phyloP scores from a whole-genome alignment of 495 filamentous ascomycete species.

The Corynascus novoguineensis region DNA sequence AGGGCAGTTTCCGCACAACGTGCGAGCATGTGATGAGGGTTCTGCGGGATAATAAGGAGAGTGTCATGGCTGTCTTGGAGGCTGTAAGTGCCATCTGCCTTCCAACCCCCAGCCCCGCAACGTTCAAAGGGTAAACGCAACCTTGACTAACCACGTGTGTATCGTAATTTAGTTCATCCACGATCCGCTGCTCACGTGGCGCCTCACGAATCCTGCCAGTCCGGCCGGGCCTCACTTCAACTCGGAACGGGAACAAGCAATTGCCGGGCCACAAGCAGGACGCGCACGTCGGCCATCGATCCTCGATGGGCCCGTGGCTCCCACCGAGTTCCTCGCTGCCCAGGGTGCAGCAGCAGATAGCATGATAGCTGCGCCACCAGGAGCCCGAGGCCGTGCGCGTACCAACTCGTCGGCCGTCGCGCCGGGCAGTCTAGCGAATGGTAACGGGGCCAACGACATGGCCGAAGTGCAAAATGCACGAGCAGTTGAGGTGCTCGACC shows the following conservation, averaged over 20 bases:
- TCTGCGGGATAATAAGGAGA: slow-evolving; percentile 92
- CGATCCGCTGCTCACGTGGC: slow-evolving; percentile 95
- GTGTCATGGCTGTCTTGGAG: slow-evolving; percentile 95
- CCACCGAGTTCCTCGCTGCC: slow-evolving; percentile 45
- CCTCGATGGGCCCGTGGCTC: slow-evolving; percentile 55
- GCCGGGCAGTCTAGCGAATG: slow-evolving; percentile 34
- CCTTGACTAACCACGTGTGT: neutral
- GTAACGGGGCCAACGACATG: slow-evolving; percentile 36
- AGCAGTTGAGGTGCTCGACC: slow-evolving; percentile 82
- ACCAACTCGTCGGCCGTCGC: slow-evolving; percentile 45
- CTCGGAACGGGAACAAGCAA: slow-evolving; percentile 59
- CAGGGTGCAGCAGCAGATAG: slow-evolving; percentile 36
- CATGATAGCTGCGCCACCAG: slow-evolving; percentile 46
- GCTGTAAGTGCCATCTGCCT: slow-evolving; percentile 58
- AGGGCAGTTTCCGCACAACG: slow-evolving; percentile 93
- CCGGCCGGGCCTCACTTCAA: slow-evolving; percentile 71
- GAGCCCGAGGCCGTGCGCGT: slow-evolving; percentile 46
- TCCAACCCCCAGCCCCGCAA: neutral
- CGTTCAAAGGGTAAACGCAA: neutral
- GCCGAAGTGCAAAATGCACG: slow-evolving; percentile 86
- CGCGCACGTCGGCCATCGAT: slow-evolving; percentile 61
- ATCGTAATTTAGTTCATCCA: slow-evolving; percentile 72
- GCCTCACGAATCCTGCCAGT: slow-evolving; percentile 79
- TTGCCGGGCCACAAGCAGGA: slow-evolving; percentile 37
- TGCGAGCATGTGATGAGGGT: slow-evolving; percentile 99